Evolutionary conservation across 352 stramenopile species (phyloP).

Genomic region (Globisporangium sylvaticum): DNA sequence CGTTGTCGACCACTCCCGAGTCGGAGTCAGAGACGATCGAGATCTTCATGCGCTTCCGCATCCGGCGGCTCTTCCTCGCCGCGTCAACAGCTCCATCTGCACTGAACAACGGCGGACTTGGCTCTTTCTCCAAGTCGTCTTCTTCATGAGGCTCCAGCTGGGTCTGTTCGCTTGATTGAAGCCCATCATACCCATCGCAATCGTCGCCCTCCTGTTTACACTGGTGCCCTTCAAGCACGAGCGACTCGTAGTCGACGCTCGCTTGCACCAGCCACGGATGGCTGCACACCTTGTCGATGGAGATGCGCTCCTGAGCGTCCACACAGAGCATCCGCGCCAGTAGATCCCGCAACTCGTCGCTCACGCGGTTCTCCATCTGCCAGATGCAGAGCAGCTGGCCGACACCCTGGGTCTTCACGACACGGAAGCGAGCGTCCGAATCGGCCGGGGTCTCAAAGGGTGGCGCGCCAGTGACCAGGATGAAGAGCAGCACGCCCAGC

Average conservation of each 20-base stretch:
- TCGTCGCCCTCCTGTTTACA: not conserved
- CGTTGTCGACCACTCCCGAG: not conserved
- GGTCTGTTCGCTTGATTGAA: not conserved
- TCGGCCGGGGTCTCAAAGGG: slow-evolving; percentile 44
- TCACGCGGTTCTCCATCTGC: slow-evolving; percentile 31
- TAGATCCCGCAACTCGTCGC: slow-evolving; percentile 29
- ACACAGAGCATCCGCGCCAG: slow-evolving; percentile 35
- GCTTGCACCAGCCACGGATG: slow-evolving; percentile 37
- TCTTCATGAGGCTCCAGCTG: slow-evolving; percentile 9
- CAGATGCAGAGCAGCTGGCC: slow-evolving; percentile 32
- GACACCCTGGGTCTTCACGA: slow-evolving; percentile 39
- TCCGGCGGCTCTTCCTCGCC: not conserved
- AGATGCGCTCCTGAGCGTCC: slow-evolving; percentile 26
- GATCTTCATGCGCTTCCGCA: slow-evolving; percentile 15
- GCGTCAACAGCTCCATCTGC: not conserved
- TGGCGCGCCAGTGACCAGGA: slow-evolving; percentile 48
- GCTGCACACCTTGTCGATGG: slow-evolving; percentile 31
- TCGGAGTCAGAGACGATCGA: slow-evolving; percentile 2
- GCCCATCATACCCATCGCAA: not conserved
- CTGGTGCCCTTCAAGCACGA: not conserved
- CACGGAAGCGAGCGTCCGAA: slow-evolving; percentile 46
- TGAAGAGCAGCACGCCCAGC: slow-evolving; percentile 60
- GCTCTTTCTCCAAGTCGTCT: not conserved
- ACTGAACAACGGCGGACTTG: not conserved
- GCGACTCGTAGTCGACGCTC: not conserved